These are phyloP conservation scores for Pleurotus tuber-regium DNA, from an alignment of 768 basidiomycete species.

Conservation along the genomic window DNA sequence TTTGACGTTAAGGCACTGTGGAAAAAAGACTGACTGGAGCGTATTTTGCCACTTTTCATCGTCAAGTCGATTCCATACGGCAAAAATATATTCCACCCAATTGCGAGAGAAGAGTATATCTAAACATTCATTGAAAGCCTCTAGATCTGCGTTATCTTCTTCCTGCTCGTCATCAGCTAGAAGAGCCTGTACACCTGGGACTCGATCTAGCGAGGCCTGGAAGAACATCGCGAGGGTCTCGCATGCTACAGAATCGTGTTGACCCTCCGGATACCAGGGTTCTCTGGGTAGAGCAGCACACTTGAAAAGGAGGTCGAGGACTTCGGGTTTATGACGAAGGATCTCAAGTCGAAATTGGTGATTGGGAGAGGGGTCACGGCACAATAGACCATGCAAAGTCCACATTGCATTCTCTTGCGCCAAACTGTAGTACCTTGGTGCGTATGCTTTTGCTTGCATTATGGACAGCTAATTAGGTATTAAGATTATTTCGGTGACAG, in stretches of 20 bases:
- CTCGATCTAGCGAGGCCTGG: conserved; percentile 16
- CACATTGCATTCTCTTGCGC: conserved; percentile 23
- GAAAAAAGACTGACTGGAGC: conserved; percentile 13
- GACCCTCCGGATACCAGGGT: conserved; percentile 25
- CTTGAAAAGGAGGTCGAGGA: conserved; percentile 23
- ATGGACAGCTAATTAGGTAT: conserved; percentile 9
- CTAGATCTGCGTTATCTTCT: conserved; percentile 20
- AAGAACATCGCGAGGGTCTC: conserved; percentile 24
- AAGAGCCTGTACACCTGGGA: conserved; percentile 21
- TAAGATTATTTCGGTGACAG: neutral
- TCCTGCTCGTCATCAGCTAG: conserved; percentile 10
- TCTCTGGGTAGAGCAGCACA: conserved; percentile 22
- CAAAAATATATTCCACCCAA: conserved; percentile 23
- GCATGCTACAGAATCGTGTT: conserved; percentile 19
- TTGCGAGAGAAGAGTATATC: conserved; percentile 23
- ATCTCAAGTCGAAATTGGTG: conserved; percentile 16
- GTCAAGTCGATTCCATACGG: conserved; percentile 24
- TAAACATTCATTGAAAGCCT: conserved; percentile 18
- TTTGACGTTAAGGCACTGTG: neutral
- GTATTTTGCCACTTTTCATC: conserved; percentile 21
- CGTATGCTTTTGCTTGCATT: conserved; percentile 18
- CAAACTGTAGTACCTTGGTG: conserved; percentile 26
- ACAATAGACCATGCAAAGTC: conserved; percentile 18
- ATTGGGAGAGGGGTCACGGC: conserved; percentile 16
- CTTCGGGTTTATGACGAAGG: conserved; percentile 21